Conservation (phyloP, 352 stramenopile species). For the Globisporangium yorkense region DNA sequence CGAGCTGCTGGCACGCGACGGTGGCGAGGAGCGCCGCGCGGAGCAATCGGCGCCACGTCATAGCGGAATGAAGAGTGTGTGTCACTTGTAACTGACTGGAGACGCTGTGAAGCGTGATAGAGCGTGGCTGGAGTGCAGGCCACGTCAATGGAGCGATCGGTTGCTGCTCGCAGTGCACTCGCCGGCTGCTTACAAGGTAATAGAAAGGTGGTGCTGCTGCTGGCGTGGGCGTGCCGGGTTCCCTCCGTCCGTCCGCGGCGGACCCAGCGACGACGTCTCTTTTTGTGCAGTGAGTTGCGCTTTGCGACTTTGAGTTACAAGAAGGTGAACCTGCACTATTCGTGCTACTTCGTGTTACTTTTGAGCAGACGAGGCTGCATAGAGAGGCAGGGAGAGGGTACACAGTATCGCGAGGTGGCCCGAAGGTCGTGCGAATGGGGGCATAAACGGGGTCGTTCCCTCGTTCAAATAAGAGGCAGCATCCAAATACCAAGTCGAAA, state of each 20-base stretch:
- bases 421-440: background rate
- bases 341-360: background rate
- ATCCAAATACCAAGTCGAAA: background rate
- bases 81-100: background rate
- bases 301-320: background rate
- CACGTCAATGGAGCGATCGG: no score
- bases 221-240: no score
- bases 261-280: background rate
- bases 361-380: background rate
- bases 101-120: no score
- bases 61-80: background rate
- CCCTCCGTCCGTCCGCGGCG: no score
- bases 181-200: no score
- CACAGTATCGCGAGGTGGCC: background rate
- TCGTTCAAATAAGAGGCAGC: background rate
- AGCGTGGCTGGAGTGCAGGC: no score
- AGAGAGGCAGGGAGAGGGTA: background rate
- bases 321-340: background rate
- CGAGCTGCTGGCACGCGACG: background rate
- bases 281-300: background rate
- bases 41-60: constrained; percentile 1
- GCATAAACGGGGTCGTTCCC: background rate
- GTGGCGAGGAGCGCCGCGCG: constrained; percentile 1
- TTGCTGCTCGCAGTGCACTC: no score
- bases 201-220: no score